Conservation (phyloP, 306 rosid species). For the Gastrolobium villosum region DNA sequence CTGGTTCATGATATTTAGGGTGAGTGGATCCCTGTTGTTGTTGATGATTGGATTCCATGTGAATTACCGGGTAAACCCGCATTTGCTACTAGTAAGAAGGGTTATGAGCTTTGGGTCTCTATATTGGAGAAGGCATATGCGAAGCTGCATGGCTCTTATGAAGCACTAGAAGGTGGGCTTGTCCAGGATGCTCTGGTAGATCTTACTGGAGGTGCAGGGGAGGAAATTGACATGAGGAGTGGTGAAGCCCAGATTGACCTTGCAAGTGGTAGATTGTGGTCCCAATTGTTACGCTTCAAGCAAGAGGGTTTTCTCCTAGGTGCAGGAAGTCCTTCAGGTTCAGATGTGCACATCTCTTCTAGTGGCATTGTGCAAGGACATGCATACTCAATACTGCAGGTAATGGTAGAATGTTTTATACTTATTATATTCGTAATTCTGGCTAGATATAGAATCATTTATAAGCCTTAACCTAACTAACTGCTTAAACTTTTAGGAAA, state of each 20-base stretch:
- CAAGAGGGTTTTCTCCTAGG: slow-evolving; percentile 96
- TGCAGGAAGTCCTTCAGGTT: slow-evolving; percentile 99
- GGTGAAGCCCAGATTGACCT: slow-evolving; percentile 99
- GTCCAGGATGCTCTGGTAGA: slow-evolving; percentile 99
- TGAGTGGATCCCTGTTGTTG: slow-evolving; percentile 99
- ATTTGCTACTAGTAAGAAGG: slow-evolving; percentile 95
- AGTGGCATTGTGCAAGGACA: slow-evolving; percentile 99
- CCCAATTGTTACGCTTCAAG: slow-evolving; percentile 97
- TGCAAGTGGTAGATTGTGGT: slow-evolving; percentile 98
- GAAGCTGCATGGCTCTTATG: slow-evolving; percentile 97
- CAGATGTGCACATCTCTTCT: slow-evolving; percentile 95
- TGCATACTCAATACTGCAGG: slow-evolving; percentile 97
- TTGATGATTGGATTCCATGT: slow-evolving; percentile 99
- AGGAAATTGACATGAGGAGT: slow-evolving; percentile 98
- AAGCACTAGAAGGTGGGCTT: slow-evolving; percentile 98
- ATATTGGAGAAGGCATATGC: slow-evolving; percentile 99
- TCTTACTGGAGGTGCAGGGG: slow-evolving; percentile 99
- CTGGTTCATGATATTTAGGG: slow-evolving; percentile 65
- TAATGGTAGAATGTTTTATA: slow-evolving; percentile 40
- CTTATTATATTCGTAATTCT: not conserved
- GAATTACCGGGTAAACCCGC: slow-evolving; percentile 97
- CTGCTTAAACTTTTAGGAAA: not conserved
- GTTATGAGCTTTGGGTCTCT: slow-evolving; percentile 96
- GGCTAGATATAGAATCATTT: not conserved
- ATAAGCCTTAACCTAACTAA: not conserved